Evolutionary conservation across 768 basidiomycete species (phyloP), one percentile per base, ranked within the genome.

Genomic region (Boletellus ananas): DNA sequence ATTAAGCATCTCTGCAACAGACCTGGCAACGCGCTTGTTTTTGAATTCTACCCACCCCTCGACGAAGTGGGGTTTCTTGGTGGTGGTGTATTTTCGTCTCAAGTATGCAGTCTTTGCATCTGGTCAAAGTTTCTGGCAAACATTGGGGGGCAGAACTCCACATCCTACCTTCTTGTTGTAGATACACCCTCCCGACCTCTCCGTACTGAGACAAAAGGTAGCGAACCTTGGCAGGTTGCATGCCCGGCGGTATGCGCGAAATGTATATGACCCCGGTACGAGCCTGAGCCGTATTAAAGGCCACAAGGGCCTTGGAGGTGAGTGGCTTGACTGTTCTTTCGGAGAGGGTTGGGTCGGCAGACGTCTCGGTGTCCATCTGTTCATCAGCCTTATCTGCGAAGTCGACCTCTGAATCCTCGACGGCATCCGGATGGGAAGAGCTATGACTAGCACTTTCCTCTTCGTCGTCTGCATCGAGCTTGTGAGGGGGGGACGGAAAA

Each of bases 41-140:
- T 87, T 85, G 73, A 98, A 97, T 69, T 99, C 96, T 36, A 98
- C 87, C 96, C 96, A 99, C 29, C 96, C 96, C 67, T 99, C 96
- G 0, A 87, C 87, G 64, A 87, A 98, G 60, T 94, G 90, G 11
- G 85, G 76, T 57, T 90, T 90, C 67, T 90, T 88, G 9, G 87
- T 91, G 3, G 87, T 74, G 3, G 89, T 92, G 65, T 84, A 80
- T 67, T 92, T 93, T 47, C 79, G 76, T 21, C 91, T 74, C 38
- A 90, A 74, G 72, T 94, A 91, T 34, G 91, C 89, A n/a, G 85
- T 75, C 68, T 94, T 94, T 10, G 90, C 72, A 65, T 93, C 92
- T 94, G 58, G 23, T 35, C 35, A 14, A 38, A 47, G 36, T 39
- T 23, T 25, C 52, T 17, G 55, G 34, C 34, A 34, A 23, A 41